Conservation (phyloP, 768 basidiomycete species). For the Favolaschia claudopus region DNA sequence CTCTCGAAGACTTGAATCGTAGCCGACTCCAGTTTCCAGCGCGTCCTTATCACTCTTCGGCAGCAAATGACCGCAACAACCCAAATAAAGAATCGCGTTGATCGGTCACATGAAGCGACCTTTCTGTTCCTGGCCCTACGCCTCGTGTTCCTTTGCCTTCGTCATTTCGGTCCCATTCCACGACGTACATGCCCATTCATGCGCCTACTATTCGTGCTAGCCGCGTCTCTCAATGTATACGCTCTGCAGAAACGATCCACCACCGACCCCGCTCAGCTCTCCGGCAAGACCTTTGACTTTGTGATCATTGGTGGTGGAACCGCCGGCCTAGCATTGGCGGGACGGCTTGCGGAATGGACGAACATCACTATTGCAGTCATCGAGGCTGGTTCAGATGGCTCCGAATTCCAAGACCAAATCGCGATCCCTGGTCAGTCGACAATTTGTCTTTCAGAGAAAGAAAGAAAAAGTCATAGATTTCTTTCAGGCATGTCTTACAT, state of each 20-base stretch:
- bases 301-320: conserved; percentile 24
- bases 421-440: conserved; percentile 24
- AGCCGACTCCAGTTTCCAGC: too few relatives aligned
- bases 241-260: conserved; percentile 22
- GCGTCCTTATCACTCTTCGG: too few relatives aligned
- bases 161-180: too few relatives aligned
- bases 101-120: too few relatives aligned
- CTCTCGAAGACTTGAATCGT: too few relatives aligned
- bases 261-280: conserved; percentile 18
- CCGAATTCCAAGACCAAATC: conserved; percentile 18
- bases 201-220: too few relatives aligned
- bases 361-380: conserved; percentile 27
- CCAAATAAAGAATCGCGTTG: too few relatives aligned
- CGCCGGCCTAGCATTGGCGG: conserved; percentile 23
- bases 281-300: conserved; percentile 27
- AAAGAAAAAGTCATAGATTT: neutral
- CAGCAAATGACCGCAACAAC: too few relatives aligned
- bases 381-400: conserved; percentile 24
- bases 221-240: conserved; percentile 2
- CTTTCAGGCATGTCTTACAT: conserved; percentile 27
- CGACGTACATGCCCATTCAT: too few relatives aligned
- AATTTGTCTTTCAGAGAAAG: neutral
- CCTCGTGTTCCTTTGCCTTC: too few relatives aligned
- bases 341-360: conserved; percentile 19
- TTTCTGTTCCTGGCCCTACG: too few relatives aligned